These are phyloP conservation scores for Aegilops tauschii DNA, from an alignment of 176 grass and related monocot species.

Conservation along the genomic window DNA sequence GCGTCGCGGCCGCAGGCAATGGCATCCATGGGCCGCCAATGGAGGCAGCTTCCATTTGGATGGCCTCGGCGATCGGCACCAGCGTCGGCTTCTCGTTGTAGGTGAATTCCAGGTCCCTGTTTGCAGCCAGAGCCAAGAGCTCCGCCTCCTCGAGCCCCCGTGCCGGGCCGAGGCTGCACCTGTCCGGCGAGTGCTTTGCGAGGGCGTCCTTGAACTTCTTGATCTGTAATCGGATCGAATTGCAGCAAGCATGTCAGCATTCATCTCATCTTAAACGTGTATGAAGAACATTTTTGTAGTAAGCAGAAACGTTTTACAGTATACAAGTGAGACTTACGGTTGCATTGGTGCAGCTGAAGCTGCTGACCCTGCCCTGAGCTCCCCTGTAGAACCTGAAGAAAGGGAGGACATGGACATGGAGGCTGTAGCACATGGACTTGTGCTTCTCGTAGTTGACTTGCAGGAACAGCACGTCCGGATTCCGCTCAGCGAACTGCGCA, in stretches of 20 bases:
- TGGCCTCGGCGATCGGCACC: slow-evolving; percentile 26
- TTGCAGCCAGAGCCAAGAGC: slow-evolving; percentile 70
- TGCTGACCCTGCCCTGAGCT: slow-evolving; percentile 70
- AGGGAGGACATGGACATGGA: slow-evolving; percentile 86
- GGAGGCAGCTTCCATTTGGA: slow-evolving; percentile 19
- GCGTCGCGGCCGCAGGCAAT: not conserved
- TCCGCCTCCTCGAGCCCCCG: slow-evolving; percentile 71
- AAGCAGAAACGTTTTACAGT: no score
- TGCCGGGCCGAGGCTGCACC: slow-evolving; percentile 76
- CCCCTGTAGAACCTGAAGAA: slow-evolving; percentile 95
- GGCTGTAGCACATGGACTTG: slow-evolving; percentile 94
- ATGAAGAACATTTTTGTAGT: not conserved
- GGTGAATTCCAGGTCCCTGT: slow-evolving; percentile 72
- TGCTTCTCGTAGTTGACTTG: slow-evolving; percentile 90
- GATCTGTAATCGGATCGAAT: slow-evolving; percentile 46
- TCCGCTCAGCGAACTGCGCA: slow-evolving; percentile 60
- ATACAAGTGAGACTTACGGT: slow-evolving; percentile 42
- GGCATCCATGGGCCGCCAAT: slow-evolving; percentile 33
- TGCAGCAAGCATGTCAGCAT: not conserved
- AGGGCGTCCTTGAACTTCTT: slow-evolving; percentile 93
- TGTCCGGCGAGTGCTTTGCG: slow-evolving; percentile 66
- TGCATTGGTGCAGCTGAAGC: slow-evolving; percentile 98
- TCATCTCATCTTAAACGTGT: no score
- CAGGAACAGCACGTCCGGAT: slow-evolving; percentile 68
- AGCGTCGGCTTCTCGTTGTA: slow-evolving; percentile 40